Percentiles rank a stretch among this genome's conserved stretches.
Conservation (phyloP, 495 filamentous ascomycete genomes). For the Amniculicola lignicola region DNA sequence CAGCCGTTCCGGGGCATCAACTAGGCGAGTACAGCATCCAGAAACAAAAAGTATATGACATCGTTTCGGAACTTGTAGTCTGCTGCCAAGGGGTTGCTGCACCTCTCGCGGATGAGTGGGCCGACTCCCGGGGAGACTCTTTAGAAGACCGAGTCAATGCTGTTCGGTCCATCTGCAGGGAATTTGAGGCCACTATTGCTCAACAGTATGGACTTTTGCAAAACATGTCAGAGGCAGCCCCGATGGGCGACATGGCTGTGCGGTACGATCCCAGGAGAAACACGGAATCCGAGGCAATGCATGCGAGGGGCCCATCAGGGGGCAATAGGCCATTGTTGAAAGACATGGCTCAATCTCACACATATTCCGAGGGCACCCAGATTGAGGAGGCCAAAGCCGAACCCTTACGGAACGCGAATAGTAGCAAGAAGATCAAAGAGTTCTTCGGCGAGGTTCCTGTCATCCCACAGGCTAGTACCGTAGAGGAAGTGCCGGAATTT, state of each 20-base stretch:
- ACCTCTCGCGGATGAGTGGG: constrained; percentile 92
- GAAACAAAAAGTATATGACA: constrained; percentile 90
- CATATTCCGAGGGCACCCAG: constrained; percentile 64
- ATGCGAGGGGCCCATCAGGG: constrained; percentile 25
- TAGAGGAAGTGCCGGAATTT: constrained; percentile 76
- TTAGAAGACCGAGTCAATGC: constrained; percentile 83
- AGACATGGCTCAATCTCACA: constrained; percentile 53
- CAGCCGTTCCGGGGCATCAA: constrained; percentile 76
- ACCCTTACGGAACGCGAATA: constrained; percentile 50
- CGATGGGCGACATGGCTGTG: constrained; percentile 46
- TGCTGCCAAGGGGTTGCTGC: constrained; percentile 83
- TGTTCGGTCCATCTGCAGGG: constrained; percentile 68
- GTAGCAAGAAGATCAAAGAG: constrained; percentile 77
- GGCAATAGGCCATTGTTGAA: constrained; percentile 34
- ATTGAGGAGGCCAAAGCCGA: constrained; percentile 51
- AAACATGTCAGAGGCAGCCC: constrained; percentile 76
- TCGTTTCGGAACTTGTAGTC: constrained; percentile 81
- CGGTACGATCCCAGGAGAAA: constrained; percentile 40
- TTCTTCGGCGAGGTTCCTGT: constrained; percentile 85
- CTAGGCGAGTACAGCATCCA: constrained; percentile 81
- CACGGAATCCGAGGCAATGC: constrained; percentile 25
- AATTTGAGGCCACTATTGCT: constrained; percentile 80
- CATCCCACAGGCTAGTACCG: constrained; percentile 47
- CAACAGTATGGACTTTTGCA: constrained; percentile 86
- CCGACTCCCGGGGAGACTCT: constrained; percentile 82